Percentiles rank a stretch among this genome's conserved stretches.
These are phyloP conservation scores for Rhodosporidiobolus odoratus DNA, from an alignment of 768 basidiomycete genomes.

Conservation along the genomic window DNA sequence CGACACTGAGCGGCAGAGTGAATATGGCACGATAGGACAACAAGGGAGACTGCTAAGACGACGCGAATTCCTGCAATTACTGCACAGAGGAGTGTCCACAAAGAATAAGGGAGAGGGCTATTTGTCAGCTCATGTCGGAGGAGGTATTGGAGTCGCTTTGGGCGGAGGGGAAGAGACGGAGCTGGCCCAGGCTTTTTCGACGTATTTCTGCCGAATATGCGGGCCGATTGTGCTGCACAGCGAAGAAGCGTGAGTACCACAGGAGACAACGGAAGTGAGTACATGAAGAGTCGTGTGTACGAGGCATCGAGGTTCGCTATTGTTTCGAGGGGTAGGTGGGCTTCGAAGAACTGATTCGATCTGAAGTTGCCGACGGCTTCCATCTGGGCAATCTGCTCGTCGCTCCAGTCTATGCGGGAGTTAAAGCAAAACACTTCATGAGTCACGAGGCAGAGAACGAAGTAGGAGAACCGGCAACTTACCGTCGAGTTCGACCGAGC, in stretches of 20 bases:
- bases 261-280: not conserved
- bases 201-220: constrained; percentile 37
- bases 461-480: not conserved
- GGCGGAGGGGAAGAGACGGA: not conserved
- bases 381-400: constrained; percentile 38
- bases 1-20: too few relatives aligned
- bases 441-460: not conserved
- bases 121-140: not conserved
- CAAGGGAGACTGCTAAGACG: too few relatives aligned
- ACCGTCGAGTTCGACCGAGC: constrained; percentile 33
- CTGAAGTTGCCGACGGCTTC: constrained; percentile 26
- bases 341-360: constrained; percentile 26
- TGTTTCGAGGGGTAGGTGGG: not conserved
- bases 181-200: constrained; percentile 23
- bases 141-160: not conserved
- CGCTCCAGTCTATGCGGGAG: constrained; percentile 32
- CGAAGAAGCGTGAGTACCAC: not conserved
- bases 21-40: too few relatives aligned
- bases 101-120: not conserved
- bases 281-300: constrained; percentile 12
- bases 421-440: too few relatives aligned
- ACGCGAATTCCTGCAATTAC: too few relatives aligned
- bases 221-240: constrained; percentile 6
- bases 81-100: not conserved
- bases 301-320: constrained; percentile 3